Conservation (phyloP, 495 filamentous ascomycete species). For the Penicillium coffeae region DNA sequence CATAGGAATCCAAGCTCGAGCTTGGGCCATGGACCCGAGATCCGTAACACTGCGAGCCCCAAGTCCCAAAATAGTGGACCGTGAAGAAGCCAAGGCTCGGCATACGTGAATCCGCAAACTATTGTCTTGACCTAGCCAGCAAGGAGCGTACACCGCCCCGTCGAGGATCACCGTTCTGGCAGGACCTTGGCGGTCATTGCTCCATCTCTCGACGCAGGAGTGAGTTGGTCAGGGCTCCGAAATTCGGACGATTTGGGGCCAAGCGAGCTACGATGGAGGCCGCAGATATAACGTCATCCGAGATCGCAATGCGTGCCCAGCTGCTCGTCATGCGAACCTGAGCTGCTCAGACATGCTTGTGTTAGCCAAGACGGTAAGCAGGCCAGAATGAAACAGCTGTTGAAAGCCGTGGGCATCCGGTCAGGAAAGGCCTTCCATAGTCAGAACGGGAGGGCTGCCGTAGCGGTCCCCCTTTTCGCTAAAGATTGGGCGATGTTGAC, state of each 20-base stretch:
- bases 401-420: too few species aligned
- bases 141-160: background rate
- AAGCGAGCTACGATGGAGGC: background rate
- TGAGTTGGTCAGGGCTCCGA: slow-evolving; percentile 2
- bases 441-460: too few species aligned
- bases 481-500: background rate
- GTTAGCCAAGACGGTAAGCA: too few species aligned
- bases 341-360: too few species aligned
- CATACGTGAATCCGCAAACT: slow-evolving; percentile 4
- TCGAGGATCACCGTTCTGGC: slow-evolving; percentile 1
- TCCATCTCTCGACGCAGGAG: slow-evolving; percentile 1
- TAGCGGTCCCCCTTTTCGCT: background rate
- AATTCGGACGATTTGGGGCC: background rate
- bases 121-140: slow-evolving; percentile 10
- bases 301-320: slow-evolving; percentile 6
- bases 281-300: slow-evolving; percentile 10
- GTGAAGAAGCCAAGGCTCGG: slow-evolving; percentile 9
- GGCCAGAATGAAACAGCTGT: slow-evolving; percentile 2
- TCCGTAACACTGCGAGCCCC: too few species aligned
- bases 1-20: too few species aligned
- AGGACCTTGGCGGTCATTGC: background rate
- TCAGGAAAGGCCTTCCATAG: too few species aligned
- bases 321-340: too few species aligned
- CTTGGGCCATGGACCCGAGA: too few species aligned
- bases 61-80: background rate